Conservation (phyloP, 2,329 filamentous ascomycete species). For the Nemania sp. region DNA sequence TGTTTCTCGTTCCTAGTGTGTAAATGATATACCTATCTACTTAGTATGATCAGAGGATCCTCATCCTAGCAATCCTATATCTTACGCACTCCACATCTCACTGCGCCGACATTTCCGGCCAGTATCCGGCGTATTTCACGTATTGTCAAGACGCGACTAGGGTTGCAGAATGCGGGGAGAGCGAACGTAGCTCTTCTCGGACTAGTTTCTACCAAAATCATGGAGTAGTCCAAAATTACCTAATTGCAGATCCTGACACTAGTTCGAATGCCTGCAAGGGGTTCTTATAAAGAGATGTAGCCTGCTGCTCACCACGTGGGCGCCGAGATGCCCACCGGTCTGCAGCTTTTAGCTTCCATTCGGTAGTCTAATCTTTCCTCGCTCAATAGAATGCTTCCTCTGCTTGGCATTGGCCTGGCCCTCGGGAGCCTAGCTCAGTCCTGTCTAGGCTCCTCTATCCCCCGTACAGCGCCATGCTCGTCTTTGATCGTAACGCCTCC, state of each 20-base stretch:
- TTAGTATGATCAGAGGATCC: slow-evolving; percentile 4
- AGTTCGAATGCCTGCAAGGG: slow-evolving; percentile 6
- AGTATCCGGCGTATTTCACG: slow-evolving; percentile 8
- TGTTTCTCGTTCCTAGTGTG: neutral
- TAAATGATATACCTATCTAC: slow-evolving; percentile 7
- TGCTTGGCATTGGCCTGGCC: slow-evolving; percentile 8
- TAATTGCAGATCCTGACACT: neutral
- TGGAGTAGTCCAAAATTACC: neutral
- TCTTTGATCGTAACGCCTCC: slow-evolving; percentile 39
- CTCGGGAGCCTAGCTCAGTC: slow-evolving; percentile 24
- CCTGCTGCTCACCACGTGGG: neutral
- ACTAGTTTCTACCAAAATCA: slow-evolving; percentile 13
- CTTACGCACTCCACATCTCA: neutral
- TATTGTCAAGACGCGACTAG: slow-evolving; percentile 6
- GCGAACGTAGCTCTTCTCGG: neutral
- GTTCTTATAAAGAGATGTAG: slow-evolving; percentile 2
- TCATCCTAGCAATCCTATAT: slow-evolving; percentile 7
- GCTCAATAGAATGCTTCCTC: slow-evolving; percentile 12
- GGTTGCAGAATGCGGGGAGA: slow-evolving; percentile 17
- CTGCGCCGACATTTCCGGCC: slow-evolving; percentile 9
- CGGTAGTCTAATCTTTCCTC: neutral
- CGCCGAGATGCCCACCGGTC: neutral
- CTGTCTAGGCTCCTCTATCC: slow-evolving; percentile 18
- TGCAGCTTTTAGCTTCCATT: neutral
- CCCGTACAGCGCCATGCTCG: slow-evolving; percentile 30